Conservation (phyloP, 73 alveolate species). For the Tetrahymena thermophila region DNA sequence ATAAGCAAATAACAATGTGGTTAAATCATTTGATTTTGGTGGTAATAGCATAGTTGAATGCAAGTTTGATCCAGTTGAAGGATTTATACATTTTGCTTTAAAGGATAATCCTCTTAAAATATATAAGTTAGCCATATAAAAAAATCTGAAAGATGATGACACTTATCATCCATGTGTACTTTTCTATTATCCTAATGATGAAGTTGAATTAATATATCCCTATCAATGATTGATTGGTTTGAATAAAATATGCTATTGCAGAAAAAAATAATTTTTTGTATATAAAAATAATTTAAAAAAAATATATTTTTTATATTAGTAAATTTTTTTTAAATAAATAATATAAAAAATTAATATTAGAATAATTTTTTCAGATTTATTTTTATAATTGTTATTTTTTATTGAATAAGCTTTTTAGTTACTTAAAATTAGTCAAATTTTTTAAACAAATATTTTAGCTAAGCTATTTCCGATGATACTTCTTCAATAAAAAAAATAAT, state of each 20-base stretch:
- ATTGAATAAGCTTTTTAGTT: too few species aligned
- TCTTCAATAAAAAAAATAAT: too few species aligned
- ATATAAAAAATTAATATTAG: too few species aligned
- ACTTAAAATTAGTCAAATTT: too few species aligned
- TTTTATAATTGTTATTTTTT: too few species aligned
- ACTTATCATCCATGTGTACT: constrained; percentile 36
- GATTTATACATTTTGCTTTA: not conserved
- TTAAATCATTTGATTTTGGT: constrained; percentile 29
- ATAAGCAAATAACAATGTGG: constrained; percentile 18
- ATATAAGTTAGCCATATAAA: not conserved
- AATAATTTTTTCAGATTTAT: too few species aligned
- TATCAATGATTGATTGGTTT: not conserved
- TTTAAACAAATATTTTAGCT: too few species aligned
- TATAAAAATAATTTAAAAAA: too few species aligned
- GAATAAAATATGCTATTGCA: not conserved
- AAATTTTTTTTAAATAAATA: too few species aligned
- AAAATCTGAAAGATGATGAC: constrained; percentile 5
- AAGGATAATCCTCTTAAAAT: not conserved
- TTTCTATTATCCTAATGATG: constrained; percentile 42
- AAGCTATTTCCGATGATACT: too few species aligned
- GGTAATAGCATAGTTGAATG: constrained; percentile 9
- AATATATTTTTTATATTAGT: not conserved
- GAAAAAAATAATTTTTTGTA: not conserved
- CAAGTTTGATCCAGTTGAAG: constrained; percentile 13
- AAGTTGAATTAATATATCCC: constrained; percentile 38